phyloP scores from a whole-genome alignment of 1,139 yeast species.

The Suhomyces panamericanus region DNA sequence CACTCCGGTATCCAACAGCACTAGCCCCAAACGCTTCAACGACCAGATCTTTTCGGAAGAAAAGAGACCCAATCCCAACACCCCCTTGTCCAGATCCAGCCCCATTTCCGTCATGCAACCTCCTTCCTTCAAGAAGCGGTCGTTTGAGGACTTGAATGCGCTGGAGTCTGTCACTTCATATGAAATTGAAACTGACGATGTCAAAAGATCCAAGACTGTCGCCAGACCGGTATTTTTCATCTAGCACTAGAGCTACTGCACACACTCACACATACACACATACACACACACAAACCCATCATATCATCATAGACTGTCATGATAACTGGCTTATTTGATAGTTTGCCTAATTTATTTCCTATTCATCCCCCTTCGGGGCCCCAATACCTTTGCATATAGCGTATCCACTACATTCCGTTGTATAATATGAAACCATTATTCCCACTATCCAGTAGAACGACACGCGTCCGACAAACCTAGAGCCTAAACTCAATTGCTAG shows the following conservation, averaged over 20 bases:
- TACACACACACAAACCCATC: too few relatives aligned
- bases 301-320: not conserved
- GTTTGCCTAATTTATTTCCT: conserved; percentile 5
- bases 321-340: conserved; percentile 14
- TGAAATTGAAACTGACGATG: conserved; percentile 12
- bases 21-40: conserved; percentile 24
- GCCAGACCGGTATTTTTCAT: conserved; percentile 17
- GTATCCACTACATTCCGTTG: conserved; percentile 1
- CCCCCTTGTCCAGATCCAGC: conserved; percentile 14
- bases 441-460: not conserved
- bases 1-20: conserved; percentile 30
- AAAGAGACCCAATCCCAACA: conserved; percentile 8
- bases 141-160: conserved; percentile 15
- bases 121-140: conserved; percentile 16
- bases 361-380: conserved; percentile 6
- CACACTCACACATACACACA: too few relatives aligned
- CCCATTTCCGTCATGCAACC: conserved; percentile 15
- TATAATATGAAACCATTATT: conserved; percentile 3
- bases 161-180: conserved; percentile 5
- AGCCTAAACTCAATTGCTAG: too few relatives aligned
- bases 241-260: conserved; percentile 6
- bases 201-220: conserved; percentile 15
- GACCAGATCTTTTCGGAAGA: conserved; percentile 14
- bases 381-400: conserved; percentile 2
- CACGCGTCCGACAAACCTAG: too few relatives aligned